Conservation (phyloP, 225 moss, liverwort and hornwort species). For the Physcomitrium patens region DNA sequence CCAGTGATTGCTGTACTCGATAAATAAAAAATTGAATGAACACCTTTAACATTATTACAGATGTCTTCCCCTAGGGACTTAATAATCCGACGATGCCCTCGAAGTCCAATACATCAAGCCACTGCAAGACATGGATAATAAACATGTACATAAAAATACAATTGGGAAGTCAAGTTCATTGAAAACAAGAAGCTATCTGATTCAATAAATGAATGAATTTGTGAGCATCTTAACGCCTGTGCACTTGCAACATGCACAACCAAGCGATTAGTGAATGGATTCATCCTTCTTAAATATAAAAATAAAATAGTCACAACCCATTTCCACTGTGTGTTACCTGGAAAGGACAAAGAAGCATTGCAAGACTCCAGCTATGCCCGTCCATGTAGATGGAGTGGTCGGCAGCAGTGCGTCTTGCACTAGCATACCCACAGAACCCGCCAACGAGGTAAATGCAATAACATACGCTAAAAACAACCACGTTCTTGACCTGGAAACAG, state of each 20-base stretch:
- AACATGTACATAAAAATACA: neutral
- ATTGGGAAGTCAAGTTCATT: neutral
- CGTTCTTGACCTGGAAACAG: constrained; percentile 71
- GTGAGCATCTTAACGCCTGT: neutral
- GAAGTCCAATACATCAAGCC: constrained; percentile 92
- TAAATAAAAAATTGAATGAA: constrained; percentile 9
- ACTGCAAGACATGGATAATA: constrained; percentile 44
- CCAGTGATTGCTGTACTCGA: constrained; percentile 6
- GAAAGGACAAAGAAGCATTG: constrained; percentile 79
- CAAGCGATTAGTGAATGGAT: neutral
- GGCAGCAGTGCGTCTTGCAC: constrained; percentile 73
- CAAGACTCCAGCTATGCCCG: constrained; percentile 78
- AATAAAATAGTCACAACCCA: neutral
- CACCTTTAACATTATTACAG: constrained; percentile 12
- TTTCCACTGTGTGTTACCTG: constrained; percentile 47
- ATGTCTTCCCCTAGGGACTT: constrained; percentile 24
- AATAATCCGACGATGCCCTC: constrained; percentile 64
- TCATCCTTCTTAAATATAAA: neutral
- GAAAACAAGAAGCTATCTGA: neutral
- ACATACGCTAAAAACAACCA: constrained; percentile 95
- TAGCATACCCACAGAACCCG: constrained; percentile 80
- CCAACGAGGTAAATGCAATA: constrained; percentile 79
- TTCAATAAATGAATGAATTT: neutral
- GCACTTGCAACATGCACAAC: neutral
- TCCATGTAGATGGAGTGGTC: constrained; percentile 80